Conservation (phyloP, 148 eudicot species). For the Fallopia convolvulus region DNA sequence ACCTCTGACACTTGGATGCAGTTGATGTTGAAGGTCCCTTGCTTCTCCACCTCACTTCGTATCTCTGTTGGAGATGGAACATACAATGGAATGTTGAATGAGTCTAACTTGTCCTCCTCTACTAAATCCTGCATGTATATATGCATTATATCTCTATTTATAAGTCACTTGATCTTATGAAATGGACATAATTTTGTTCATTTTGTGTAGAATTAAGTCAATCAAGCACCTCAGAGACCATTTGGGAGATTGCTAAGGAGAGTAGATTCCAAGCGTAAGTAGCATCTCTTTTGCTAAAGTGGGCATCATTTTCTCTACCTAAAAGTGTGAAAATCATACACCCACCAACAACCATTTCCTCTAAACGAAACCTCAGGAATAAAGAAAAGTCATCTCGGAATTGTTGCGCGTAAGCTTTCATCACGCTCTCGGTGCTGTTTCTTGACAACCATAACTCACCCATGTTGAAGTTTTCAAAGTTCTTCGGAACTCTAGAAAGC, state of each 20-base stretch:
- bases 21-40: neutral
- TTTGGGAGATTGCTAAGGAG: neutral
- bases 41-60: neutral
- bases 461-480: neutral
- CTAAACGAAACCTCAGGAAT: neutral
- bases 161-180: too few species aligned
- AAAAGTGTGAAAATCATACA: neutral
- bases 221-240: neutral
- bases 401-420: neutral
- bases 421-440: neutral
- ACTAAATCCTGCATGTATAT: too few species aligned
- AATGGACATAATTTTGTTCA: too few species aligned
- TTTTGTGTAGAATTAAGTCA: too few species aligned
- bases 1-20: neutral
- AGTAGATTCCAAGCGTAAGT: neutral
- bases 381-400: neutral
- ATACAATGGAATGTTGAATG: too few species aligned
- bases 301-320: neutral
- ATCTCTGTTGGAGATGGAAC: neutral
- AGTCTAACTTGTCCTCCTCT: too few species aligned
- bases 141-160: too few species aligned
- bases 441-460: neutral
- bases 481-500: constrained; percentile 47
- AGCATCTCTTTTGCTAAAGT: neutral
- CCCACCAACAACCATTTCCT: neutral